Evolutionary conservation across 1,284 basidiomycete genomes (phyloP).

Genomic region (Puccinia horiana): DNA sequence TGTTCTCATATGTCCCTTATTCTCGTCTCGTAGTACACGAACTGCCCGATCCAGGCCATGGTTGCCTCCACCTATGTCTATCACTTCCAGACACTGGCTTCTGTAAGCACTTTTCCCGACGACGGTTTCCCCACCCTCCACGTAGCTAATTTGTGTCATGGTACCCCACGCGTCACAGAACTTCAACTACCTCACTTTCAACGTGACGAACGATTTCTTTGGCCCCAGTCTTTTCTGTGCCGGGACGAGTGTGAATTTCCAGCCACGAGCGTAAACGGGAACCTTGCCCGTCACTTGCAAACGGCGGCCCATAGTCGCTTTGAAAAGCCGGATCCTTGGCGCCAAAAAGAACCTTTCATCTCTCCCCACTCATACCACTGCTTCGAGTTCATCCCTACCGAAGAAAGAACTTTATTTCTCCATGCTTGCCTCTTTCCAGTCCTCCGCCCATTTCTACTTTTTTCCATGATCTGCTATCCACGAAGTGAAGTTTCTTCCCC

Average conservation of each 20-base stretch:
- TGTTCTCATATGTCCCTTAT: neutral
- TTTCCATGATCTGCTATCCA: neutral
- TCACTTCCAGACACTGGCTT: conserved; percentile 36
- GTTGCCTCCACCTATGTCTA: conserved; percentile 31
- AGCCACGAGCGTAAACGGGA: neutral
- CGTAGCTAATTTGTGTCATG: neutral
- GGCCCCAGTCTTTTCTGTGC: conserved; percentile 48
- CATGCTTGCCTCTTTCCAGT: neutral
- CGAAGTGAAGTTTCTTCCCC: neutral
- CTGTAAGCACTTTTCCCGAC: neutral
- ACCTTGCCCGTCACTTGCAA: neutral
- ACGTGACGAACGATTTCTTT: conserved; percentile 30
- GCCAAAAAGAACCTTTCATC: neutral
- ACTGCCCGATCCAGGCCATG: conserved; percentile 33
- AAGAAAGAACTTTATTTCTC: neutral
- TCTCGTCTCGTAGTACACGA: conserved; percentile 41
- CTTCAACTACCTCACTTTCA: conserved; percentile 44
- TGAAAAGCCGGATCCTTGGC: neutral
- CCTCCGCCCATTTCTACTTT: neutral
- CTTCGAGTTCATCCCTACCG: neutral
- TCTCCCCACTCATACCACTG: neutral
- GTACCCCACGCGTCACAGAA: neutral
- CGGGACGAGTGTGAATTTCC: conserved; percentile 4
- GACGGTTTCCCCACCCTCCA: neutral
- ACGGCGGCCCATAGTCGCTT: neutral